Base-by-base conservation (phyloP, 805 yeast genomes). In the Starmerella asiatica region DNA sequence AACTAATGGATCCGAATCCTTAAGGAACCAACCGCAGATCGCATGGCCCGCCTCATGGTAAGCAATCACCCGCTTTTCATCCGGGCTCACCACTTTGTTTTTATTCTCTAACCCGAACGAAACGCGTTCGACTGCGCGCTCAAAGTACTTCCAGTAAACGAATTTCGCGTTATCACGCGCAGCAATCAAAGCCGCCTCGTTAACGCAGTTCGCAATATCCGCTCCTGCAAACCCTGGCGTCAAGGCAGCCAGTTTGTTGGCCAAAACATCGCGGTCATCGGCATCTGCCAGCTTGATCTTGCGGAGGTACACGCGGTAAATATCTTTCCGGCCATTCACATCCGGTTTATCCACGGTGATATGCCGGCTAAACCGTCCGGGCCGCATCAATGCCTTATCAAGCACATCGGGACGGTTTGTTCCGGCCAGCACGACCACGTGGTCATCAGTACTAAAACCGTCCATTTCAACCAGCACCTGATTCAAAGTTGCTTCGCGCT, bases 31-130 rank as follows among this genome's bases (percentile, higher is more conserved):
- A 11, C 98, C 98, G 60, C 97, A 86, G 45, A 91, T 74, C 9
- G 99, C 98, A 62, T 93, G 98, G 3, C 98, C 99, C 3, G 99
- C 98, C 61, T 91, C 99, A 58, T 93, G 98, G 55, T 80, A 91
- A 1, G 98, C 98, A 42, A 93, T 95, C 21, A 84, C 75, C 46
- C 68, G 75, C 62, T 85, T 83, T 57, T 93, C 97, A 44, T 79
- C 86, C 1, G 84, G 79, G 3, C 84, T 74, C 45, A 93, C 67
- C 12, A 91, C 71, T 54, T 79, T 78, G 14, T 86, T 72, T 61
- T 84, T 88, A 68, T 82, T 82, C 60, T 88, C 97, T 46, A 91
- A 67, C 29, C 99, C 99, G 24, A 93, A 96, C 61, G 86, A 82
- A 32, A 88, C 96, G 56, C 99, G 76, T 62, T 93, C 98, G 50